Evolutionary conservation across 1,284 basidiomycete genomes (phyloP).

Genomic region (Fomitopsis schrenkii): DNA sequence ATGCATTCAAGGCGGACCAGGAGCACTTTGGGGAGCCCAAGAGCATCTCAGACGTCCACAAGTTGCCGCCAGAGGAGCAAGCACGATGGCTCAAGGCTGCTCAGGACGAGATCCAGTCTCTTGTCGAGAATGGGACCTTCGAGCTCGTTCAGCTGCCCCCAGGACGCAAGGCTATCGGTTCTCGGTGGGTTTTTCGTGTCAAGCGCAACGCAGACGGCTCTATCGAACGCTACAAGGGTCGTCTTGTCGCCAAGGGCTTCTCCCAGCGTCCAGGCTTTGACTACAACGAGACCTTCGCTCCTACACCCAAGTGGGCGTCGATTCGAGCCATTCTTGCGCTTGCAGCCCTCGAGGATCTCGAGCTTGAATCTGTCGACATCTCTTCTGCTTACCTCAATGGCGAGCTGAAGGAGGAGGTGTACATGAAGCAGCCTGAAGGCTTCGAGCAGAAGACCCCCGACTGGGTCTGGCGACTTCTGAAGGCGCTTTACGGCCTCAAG

Average conservation of each 20-base stretch:
- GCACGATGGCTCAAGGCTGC: too few species aligned
- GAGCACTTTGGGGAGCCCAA: too few species aligned
- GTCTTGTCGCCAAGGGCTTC: conserved; percentile 38
- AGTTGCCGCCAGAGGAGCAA: too few species aligned
- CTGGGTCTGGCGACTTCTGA: conserved; percentile 25
- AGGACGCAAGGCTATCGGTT: conserved; percentile 13
- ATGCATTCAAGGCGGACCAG: too few species aligned
- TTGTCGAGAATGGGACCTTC: too few species aligned
- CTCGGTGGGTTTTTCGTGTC: conserved; percentile 33
- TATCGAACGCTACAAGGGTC: conserved; percentile 32
- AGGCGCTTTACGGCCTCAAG: conserved; percentile 20
- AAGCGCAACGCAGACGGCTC: conserved; percentile 32
- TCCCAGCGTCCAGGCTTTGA: conserved; percentile 16
- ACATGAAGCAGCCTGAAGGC: conserved; percentile 32
- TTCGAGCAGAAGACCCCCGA: conserved; percentile 22
- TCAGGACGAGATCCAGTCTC: too few species aligned
- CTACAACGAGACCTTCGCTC: conserved; percentile 37
- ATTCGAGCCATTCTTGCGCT: conserved; percentile 32
- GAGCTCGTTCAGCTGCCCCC: conserved; percentile 14
- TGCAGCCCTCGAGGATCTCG: conserved; percentile 29
- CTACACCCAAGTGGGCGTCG: conserved; percentile 27
- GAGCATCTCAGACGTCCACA: too few species aligned
- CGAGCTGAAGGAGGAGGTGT: conserved; percentile 34
- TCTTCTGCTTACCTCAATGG: conserved; percentile 34
- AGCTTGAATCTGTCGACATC: conserved; percentile 34